Conservation (phyloP, 2,329 filamentous ascomycete species). For the Hypoxylon sp. region DNA sequence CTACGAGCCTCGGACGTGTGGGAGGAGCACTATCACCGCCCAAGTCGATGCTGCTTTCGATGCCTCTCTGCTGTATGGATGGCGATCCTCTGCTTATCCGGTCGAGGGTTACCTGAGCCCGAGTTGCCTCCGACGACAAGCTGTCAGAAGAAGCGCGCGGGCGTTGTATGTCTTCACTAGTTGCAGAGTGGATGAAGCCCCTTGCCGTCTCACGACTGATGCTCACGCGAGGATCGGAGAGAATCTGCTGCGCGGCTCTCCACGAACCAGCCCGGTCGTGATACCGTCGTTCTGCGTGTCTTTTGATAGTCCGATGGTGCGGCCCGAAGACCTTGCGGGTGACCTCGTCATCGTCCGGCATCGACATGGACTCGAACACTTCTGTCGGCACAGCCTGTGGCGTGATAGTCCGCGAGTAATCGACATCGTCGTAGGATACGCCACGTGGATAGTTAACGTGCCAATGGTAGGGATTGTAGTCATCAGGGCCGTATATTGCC, state of each 20-base stretch:
- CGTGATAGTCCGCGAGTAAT: slow-evolving; percentile 45
- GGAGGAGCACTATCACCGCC: slow-evolving; percentile 37
- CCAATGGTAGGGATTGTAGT: slow-evolving; percentile 50
- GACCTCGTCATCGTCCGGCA: slow-evolving; percentile 44
- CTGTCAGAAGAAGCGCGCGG: slow-evolving; percentile 42
- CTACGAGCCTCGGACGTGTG: slow-evolving; percentile 43
- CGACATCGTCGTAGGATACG: slow-evolving; percentile 34
- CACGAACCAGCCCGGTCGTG: slow-evolving; percentile 55
- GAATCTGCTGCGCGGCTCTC: slow-evolving; percentile 49
- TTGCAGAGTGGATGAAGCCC: slow-evolving; percentile 45
- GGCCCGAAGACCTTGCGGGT: slow-evolving; percentile 40
- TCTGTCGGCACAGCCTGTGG: slow-evolving; percentile 41
- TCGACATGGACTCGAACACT: slow-evolving; percentile 45
- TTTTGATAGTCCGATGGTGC: slow-evolving; percentile 53
- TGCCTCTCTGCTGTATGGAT: slow-evolving; percentile 34
- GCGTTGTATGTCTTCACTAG: slow-evolving; percentile 23
- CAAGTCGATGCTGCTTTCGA: slow-evolving; percentile 9
- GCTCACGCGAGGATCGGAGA: slow-evolving; percentile 53
- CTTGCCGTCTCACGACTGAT: slow-evolving; percentile 52
- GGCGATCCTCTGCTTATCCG: slow-evolving; percentile 52
- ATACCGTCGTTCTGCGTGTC: slow-evolving; percentile 51
- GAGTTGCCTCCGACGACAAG: slow-evolving; percentile 47
- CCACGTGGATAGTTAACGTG: slow-evolving; percentile 48
- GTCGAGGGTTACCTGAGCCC: slow-evolving; percentile 54
- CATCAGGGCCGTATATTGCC: slow-evolving; percentile 36